Evolutionary conservation across 1,284 basidiomycete genomes (phyloP), one percentile per base, ranked within the genome.

Genomic region (Neonothopanus nambi): DNA sequence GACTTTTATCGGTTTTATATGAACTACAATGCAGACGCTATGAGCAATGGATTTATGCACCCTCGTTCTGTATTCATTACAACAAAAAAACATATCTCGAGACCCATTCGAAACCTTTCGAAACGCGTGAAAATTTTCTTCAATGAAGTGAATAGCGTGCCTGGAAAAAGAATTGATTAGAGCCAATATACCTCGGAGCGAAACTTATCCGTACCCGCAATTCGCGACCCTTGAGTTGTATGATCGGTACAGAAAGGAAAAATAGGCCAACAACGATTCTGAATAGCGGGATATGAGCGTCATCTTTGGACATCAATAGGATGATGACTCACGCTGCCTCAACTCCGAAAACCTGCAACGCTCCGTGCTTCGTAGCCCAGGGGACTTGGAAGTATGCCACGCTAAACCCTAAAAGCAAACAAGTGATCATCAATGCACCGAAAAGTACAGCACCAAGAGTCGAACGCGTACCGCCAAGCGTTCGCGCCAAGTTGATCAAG

Each of bases 321-420:
- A 33, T 11, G 13, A 5, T 3, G n/a, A 48, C 71, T 52, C 57
- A 72, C 62, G 78, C 79, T 9, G 76, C 78, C 58, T 81, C 79
- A 46, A 71, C 70, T 2, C 79, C 80, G 57, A 81, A 80, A 8
- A 75, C 73, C 61, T 79, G 76, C 46, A 78, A 58, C 2, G 78
- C 76, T 17, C 79, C 79, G 41, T 76, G 61, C 54, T 73, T 72
- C 43, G 62, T 64, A 3, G 78, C 78, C 79, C 78, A 81, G 20
- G 75, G 73, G 1, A 81, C 72, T 59, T 82, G 80, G 68, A 78
- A 82, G 63, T 74, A 82, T 0, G 84, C 80, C 3, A 87, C 81
- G 39, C 75, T 77, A 63, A 86, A 85, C 0, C 81, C 73, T 72
- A 42, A 5, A 40, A n/a, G 40, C 24, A 52, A 28, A 11, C 13